These are phyloP conservation scores for Neltuma alba DNA, from an alignment of 306 rosid genomes.

Conservation along the genomic window DNA sequence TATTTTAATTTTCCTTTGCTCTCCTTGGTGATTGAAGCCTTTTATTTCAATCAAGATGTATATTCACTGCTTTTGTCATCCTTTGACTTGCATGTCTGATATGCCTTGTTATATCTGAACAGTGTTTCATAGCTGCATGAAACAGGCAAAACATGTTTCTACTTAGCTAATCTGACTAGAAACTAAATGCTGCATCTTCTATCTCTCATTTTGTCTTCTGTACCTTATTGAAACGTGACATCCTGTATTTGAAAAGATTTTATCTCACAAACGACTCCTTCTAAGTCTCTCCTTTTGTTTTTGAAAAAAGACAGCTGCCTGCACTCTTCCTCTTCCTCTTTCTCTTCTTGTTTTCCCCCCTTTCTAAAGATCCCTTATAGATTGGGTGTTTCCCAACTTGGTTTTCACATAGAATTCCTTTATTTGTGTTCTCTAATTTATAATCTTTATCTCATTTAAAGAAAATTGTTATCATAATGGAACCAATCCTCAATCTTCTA, in stretches of 20 bases:
- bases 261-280: background rate
- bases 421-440: background rate
- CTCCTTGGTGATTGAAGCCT: background rate
- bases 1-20: background rate
- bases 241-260: background rate
- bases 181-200: background rate
- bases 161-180: background rate
- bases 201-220: background rate
- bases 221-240: background rate
- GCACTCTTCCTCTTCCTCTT: no score
- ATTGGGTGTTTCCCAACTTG: background rate
- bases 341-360: no score
- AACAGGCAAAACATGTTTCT: background rate
- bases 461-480: background rate
- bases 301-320: no score
- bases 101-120: slow-evolving; percentile 3
- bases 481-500: background rate
- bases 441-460: background rate
- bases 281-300: background rate
- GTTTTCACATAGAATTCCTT: background rate
- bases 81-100: slow-evolving; percentile 12
- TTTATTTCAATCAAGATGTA: slow-evolving; percentile 4
- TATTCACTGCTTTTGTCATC: slow-evolving; percentile 4
- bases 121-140: background rate
- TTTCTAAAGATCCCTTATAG: no score